Percentiles rank a stretch among this genome's conserved stretches.
Conservation (phyloP, 805 yeast species). For the Candida germanica region DNA sequence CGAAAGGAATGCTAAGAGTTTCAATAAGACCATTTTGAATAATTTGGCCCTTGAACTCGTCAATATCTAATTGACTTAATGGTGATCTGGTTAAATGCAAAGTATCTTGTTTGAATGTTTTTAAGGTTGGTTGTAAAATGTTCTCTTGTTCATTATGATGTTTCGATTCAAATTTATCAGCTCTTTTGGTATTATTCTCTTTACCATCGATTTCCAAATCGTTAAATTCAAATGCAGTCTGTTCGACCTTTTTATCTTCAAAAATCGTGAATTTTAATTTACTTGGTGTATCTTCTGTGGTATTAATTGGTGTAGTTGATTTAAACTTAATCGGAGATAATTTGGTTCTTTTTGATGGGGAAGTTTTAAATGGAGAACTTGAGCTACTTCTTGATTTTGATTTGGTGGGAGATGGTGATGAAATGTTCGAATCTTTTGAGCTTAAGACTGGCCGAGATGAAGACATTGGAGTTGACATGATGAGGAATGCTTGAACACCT, state of each 20-base stretch:
- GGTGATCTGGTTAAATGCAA: slow-evolving; percentile 9
- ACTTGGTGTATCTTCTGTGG: not conserved
- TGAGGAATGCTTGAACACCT: not conserved
- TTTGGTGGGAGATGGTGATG: slow-evolving; percentile 7
- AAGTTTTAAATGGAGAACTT: slow-evolving; percentile 12
- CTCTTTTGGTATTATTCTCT: slow-evolving; percentile 6
- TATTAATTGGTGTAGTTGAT: not conserved
- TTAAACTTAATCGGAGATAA: slow-evolving; percentile 6
- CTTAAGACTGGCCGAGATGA: slow-evolving; percentile 7
- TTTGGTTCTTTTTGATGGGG: slow-evolving; percentile 13
- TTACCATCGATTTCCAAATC: slow-evolving; percentile 14
- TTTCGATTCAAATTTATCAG: not conserved
- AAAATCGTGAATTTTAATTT: slow-evolving; percentile 6
- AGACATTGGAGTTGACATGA: slow-evolving; percentile 9
- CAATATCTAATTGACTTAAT: slow-evolving; percentile 9
- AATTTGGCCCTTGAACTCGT: slow-evolving; percentile 11
- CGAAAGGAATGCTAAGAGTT: slow-evolving; percentile 8
- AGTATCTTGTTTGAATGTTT: slow-evolving; percentile 8
- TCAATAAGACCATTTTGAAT: slow-evolving; percentile 2
- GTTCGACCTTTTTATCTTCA: slow-evolving; percentile 4
- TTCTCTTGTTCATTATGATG: slow-evolving; percentile 39
- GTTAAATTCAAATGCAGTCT: slow-evolving; percentile 6
- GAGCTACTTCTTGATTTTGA: slow-evolving; percentile 8
- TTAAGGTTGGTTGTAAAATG: slow-evolving; percentile 15
- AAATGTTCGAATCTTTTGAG: slow-evolving; percentile 11